Conservation (phyloP, 2,329 filamentous ascomycete species). For the Fusarium tjaetaba region DNA sequence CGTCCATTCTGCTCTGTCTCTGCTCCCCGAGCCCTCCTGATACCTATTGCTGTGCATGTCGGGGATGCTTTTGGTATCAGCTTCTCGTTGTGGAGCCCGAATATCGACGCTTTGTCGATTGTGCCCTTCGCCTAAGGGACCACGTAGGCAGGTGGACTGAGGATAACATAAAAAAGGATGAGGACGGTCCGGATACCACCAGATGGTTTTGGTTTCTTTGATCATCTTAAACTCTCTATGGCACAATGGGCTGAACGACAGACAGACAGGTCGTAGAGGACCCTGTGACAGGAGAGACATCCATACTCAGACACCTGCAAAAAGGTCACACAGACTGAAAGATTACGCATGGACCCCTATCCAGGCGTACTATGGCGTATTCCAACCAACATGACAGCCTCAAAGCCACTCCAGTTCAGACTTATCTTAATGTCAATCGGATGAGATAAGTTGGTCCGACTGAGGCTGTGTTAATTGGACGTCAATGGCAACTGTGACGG, state of each 20-base stretch:
- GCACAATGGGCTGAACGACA: background rate
- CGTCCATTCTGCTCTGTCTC: background rate
- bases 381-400: constrained; percentile 12
- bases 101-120: constrained; percentile 27
- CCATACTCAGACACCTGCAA: background rate
- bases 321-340: background rate
- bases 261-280: background rate
- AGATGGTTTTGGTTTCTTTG: background rate
- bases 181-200: constrained; percentile 7
- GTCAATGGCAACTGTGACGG: background rate
- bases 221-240: background rate
- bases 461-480: constrained; percentile 10
- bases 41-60: background rate
- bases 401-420: constrained; percentile 11
- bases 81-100: constrained; percentile 14
- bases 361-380: background rate
- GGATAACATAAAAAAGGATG: constrained; percentile 11
- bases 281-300: constrained; percentile 1
- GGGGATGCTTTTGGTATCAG: background rate
- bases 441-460: background rate
- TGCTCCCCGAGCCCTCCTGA: constrained; percentile 4
- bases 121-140: constrained; percentile 19
- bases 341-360: constrained; percentile 13
- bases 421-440: background rate
- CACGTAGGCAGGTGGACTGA: constrained; percentile 34